Evolutionary conservation across 2,329 filamentous ascomycete species (phyloP).

Genomic region (Penicillium sp.): DNA sequence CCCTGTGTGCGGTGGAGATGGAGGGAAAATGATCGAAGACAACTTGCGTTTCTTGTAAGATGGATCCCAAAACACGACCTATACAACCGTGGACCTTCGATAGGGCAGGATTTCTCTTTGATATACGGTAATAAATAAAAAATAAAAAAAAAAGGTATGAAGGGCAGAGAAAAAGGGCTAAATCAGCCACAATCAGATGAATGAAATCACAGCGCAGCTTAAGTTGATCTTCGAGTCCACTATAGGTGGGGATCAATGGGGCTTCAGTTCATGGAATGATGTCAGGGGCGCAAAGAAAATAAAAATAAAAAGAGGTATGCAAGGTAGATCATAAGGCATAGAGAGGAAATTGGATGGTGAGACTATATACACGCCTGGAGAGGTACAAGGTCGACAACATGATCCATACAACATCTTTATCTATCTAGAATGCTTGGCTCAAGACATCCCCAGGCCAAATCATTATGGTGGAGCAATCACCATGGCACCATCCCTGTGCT

Average conservation of each 20-base stretch:
- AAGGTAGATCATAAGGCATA: background rate
- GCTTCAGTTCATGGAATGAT: background rate
- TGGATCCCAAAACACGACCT: background rate
- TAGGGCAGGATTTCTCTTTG: background rate
- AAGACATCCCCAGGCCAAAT: slow-evolving; percentile 8
- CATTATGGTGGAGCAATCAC: slow-evolving; percentile 13
- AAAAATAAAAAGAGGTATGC: background rate
- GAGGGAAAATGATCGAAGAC: background rate
- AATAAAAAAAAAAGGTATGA: background rate
- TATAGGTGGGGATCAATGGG: background rate
- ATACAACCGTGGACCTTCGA: background rate
- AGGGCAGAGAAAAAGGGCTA: background rate
- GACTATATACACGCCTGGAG: slow-evolving; percentile 6
- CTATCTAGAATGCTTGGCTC: slow-evolving; percentile 22
- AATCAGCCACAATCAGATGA: background rate
- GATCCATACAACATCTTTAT: slow-evolving; percentile 9
- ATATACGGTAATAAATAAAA: background rate
- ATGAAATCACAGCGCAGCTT: slow-evolving; percentile 3
- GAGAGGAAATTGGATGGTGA: background rate
- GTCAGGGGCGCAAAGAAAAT: background rate
- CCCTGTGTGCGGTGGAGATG: background rate
- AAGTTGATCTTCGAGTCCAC: slow-evolving; percentile 4
- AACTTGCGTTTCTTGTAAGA: background rate
- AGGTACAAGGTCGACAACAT: slow-evolving; percentile 7
- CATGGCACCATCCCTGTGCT: slow-evolving; percentile 3